Conservation (phyloP, 441 rosid species). For the Pelargonium australe region DNA sequence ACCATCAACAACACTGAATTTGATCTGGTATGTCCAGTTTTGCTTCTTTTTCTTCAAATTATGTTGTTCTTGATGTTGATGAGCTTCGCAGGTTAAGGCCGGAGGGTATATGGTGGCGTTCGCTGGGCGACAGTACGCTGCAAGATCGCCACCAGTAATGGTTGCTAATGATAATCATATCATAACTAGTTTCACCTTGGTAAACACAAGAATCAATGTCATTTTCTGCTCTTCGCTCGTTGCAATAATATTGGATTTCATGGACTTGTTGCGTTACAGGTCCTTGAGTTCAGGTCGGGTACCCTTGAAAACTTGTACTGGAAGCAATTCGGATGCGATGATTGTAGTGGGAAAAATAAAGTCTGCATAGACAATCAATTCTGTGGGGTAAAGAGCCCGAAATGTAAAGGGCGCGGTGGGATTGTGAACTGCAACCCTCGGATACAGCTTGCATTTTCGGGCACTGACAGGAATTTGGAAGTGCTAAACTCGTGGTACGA, state of each 20-base stretch:
- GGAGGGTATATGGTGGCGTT: constrained; percentile 84
- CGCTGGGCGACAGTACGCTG: constrained; percentile 80
- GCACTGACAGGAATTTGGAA: constrained; percentile 68
- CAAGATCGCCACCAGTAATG: constrained; percentile 65
- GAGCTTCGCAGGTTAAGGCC: constrained; percentile 31
- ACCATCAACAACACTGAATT: constrained; percentile 46
- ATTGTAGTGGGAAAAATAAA: constrained; percentile 36
- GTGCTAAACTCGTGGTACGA: constrained; percentile 83
- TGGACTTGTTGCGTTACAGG: constrained; percentile 29
- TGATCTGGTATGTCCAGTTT: constrained; percentile 40
- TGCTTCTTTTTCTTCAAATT: neutral
- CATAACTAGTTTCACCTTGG: constrained; percentile 79
- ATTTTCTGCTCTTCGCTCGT: neutral
- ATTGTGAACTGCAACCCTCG: constrained; percentile 40
- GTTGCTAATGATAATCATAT: constrained; percentile 49
- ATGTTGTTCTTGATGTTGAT: neutral
- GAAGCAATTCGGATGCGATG: constrained; percentile 72
- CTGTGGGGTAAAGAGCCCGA: constrained; percentile 54
- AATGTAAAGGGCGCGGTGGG: constrained; percentile 50
- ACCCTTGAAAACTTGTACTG: constrained; percentile 61
- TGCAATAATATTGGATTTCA: too few species aligned
- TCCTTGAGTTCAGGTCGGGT: constrained; percentile 73
- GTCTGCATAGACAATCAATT: constrained; percentile 56
- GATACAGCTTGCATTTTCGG: constrained; percentile 73
- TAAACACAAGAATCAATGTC: constrained; percentile 20